Evolutionary conservation across 768 basidiomycete species (phyloP), one percentile per base, ranked within the genome.

Genomic region (Leccinellum rugosiceps): DNA sequence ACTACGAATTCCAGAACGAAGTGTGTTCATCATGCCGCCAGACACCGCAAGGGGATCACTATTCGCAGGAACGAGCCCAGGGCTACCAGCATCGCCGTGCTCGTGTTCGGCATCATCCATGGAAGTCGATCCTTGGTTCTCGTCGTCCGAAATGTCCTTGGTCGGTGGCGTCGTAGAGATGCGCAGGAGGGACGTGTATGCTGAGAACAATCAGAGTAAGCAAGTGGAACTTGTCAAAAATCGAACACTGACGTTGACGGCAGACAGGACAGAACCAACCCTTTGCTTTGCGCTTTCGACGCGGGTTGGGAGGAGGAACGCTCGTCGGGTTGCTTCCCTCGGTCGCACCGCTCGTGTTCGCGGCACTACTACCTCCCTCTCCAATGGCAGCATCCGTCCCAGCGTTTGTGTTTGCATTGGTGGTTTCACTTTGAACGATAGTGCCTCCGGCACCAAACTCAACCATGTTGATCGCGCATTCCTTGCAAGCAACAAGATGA

Each of bases 201-300:
- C 91, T 93, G 60, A 9, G 25, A 26, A 54, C 6, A 4, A 19
- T 35, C 21, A 26, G 4, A 17, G 34, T 60, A 57, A 35, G 53
- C 52, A 38, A 17, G 58, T 49, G n/a, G 17, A 8, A 30, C 10
- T 25, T 3, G 7, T 13, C 11, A 2, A 23, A 17, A 25, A 51
- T 32, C 11, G 51, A n/a, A 49, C 6, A 81, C 91, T 72, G 68
- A 94, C 92, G 93, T 80, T 94, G 94, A 63, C 94, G 83, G 72
- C 94, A 96, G 50, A 98, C 92, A 28, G 94, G 94, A 70, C 94
- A 98, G 80, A 90, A 92, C 94, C 94, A 98, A 6, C 94, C 94
- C 74, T 98, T 98, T 0, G 92, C 90, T 76, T 92, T 95, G 63
- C 93, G 81, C 78, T 94, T 95, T 68, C 94, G 79, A 59, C 92